Conservation (phyloP, 768 basidiomycete genomes). For the Lepiota brunneoincarnata region DNA sequence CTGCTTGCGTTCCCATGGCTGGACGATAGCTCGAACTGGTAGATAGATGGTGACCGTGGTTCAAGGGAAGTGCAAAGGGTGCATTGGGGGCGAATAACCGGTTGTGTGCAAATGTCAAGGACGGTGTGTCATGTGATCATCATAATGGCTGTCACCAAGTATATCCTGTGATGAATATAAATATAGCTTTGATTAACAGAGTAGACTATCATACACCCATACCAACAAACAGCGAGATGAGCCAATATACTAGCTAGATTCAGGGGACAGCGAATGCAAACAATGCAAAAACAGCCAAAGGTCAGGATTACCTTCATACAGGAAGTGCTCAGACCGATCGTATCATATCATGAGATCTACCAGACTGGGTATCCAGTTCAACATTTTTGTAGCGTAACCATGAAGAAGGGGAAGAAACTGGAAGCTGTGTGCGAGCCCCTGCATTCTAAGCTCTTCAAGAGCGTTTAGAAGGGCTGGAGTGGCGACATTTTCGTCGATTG, state of each 20-base stretch:
- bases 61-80: neutral
- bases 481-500: slow-evolving; percentile 52
- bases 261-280: slow-evolving; percentile 1
- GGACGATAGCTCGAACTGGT: neutral
- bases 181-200: slow-evolving; percentile 3
- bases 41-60: neutral
- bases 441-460: slow-evolving; percentile 72
- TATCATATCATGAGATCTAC: slow-evolving; percentile 32
- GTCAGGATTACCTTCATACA: neutral
- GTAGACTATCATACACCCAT: slow-evolving; percentile 10
- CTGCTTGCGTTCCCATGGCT: slow-evolving; percentile 19
- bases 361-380: slow-evolving; percentile 68
- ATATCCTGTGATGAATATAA: neutral
- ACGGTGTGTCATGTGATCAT: slow-evolving; percentile 10
- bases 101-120: neutral
- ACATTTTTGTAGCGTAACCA: slow-evolving; percentile 58
- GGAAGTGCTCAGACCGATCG: neutral
- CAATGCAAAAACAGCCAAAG: neutral
- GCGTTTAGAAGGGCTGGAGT: slow-evolving; percentile 55
- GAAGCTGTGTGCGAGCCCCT: slow-evolving; percentile 70
- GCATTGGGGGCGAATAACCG: neutral
- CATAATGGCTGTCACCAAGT: slow-evolving; percentile 3
- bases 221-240: neutral
- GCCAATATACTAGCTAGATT: slow-evolving; percentile 6
- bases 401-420: slow-evolving; percentile 60